These are phyloP conservation scores for Brasilioporus rufonigricans DNA, from an alignment of 768 basidiomycete genomes.

Conservation along the genomic window DNA sequence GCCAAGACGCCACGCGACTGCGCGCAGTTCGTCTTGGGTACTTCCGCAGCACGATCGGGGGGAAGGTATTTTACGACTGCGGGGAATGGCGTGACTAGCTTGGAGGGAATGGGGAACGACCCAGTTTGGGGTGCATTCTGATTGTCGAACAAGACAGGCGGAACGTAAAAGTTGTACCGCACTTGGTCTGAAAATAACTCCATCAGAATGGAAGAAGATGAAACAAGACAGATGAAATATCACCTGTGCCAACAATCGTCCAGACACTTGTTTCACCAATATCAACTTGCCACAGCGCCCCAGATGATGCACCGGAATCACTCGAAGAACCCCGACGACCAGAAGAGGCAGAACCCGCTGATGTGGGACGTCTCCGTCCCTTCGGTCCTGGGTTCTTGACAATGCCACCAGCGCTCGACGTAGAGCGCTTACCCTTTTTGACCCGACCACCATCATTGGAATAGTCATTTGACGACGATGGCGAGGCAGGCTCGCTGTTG, in stretches of 20 bases:
- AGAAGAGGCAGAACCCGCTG: slow-evolving; percentile 69
- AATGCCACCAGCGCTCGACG: slow-evolving; percentile 59
- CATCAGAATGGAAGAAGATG: slow-evolving; percentile 13
- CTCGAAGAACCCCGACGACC: slow-evolving; percentile 63
- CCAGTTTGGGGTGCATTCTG: slow-evolving; percentile 68
- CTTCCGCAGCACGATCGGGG: slow-evolving; percentile 82
- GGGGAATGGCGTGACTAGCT: slow-evolving; percentile 84
- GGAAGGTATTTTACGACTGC: slow-evolving; percentile 88
- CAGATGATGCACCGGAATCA: slow-evolving; percentile 69
- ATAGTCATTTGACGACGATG: slow-evolving; percentile 59
- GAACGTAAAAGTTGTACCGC: slow-evolving; percentile 91
- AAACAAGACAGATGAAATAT: slow-evolving; percentile 8
- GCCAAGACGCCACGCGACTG: slow-evolving; percentile 65
- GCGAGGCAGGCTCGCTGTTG: slow-evolving; percentile 70
- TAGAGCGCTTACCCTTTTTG: slow-evolving; percentile 74
- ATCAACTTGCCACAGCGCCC: slow-evolving; percentile 84
- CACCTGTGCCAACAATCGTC: slow-evolving; percentile 92
- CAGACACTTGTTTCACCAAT: slow-evolving; percentile 93
- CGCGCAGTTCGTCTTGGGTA: slow-evolving; percentile 68
- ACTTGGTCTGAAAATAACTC: slow-evolving; percentile 63
- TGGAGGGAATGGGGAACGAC: slow-evolving; percentile 76
- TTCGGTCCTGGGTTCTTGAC: slow-evolving; percentile 38
- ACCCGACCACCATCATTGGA: slow-evolving; percentile 85
- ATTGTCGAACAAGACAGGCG: slow-evolving; percentile 78
- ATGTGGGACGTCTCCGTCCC: slow-evolving; percentile 70